Conservation (phyloP, 306 rosid genomes). For the Biancaea sappan region DNA sequence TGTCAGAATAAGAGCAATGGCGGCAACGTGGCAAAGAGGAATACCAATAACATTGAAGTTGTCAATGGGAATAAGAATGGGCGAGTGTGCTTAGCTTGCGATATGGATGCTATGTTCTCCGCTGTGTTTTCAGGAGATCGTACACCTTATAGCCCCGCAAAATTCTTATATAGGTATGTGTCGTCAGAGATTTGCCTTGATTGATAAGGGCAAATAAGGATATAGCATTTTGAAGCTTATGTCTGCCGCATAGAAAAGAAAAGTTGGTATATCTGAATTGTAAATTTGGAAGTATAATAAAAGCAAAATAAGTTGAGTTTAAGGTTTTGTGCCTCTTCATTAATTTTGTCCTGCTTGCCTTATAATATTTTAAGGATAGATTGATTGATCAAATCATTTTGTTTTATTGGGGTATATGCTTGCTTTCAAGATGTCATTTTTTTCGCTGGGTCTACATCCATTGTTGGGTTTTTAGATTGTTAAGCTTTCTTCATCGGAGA, state of each 20-base stretch:
- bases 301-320: background rate
- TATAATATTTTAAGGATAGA: background rate
- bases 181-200: background rate
- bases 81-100: constrained; percentile 79
- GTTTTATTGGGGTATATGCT: background rate
- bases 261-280: background rate
- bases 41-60: constrained; percentile 26
- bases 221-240: background rate
- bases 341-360: background rate
- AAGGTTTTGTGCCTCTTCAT: too few species aligned
- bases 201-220: background rate
- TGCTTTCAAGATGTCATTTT: background rate
- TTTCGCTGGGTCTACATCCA: background rate
- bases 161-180: constrained; percentile 75
- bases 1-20: constrained; percentile 69
- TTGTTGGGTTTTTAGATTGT: background rate
- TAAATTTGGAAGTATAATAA: background rate
- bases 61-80: constrained; percentile 41
- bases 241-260: background rate
- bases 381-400: background rate
- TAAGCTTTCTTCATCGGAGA: background rate
- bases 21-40: constrained; percentile 34
- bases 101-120: constrained; percentile 78
- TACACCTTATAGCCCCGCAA: constrained; percentile 83
- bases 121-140: constrained; percentile 84